Base-by-base conservation (phyloP, 495 filamentous ascomycete genomes). In the Penicillium cinerascens region DNA sequence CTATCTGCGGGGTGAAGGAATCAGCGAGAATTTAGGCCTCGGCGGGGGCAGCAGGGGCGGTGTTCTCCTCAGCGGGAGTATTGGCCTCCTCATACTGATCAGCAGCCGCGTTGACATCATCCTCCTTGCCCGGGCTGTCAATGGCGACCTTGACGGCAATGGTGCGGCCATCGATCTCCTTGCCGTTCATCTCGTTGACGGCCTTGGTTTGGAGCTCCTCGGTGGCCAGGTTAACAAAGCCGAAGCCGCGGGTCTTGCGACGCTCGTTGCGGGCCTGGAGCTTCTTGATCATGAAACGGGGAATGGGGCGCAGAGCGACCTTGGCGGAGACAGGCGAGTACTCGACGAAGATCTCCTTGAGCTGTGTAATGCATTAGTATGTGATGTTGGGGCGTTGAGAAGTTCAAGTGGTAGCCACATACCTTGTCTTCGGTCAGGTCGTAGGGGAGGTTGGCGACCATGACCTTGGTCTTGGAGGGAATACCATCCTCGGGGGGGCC, bases 271-370 rank as follows among this genome's bases (percentile, higher is more conserved):
- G 92, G 58, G 89, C 89, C 76, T 95, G 92, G 48, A 98, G 90
- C 81, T 97, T 98, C 84, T 95, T 95, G 76, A 98, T 92, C 93
- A 98, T 98, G 83, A 96, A 98, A 58, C 91, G 92, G 46, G 95
- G 95, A 62, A 98, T 98, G 36, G 93, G 93, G 42, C 93, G 92
- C 56, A 98, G 88, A 55, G 93, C 93, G 66, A 98, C 96, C 82
- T 97, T 98, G 70, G 93, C 93, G 38, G 89, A 92, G 49, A 87
- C 82, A 13, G 93, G 95, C 62, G 87, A 74, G 78, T 97, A 98
- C 46, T 81, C 89, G 51, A 75, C 73, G 76, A 98, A 98, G 67
- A 97, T 86, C 64, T 97, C 91, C 81, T 96, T 90, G 64, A 98
- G 91, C 93, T 97, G 58, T 40, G 35, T 1, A 9, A 21, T 18